Base-by-base conservation (phyloP, 805 yeast species). In the Helenozyma baotianmanensis region DNA sequence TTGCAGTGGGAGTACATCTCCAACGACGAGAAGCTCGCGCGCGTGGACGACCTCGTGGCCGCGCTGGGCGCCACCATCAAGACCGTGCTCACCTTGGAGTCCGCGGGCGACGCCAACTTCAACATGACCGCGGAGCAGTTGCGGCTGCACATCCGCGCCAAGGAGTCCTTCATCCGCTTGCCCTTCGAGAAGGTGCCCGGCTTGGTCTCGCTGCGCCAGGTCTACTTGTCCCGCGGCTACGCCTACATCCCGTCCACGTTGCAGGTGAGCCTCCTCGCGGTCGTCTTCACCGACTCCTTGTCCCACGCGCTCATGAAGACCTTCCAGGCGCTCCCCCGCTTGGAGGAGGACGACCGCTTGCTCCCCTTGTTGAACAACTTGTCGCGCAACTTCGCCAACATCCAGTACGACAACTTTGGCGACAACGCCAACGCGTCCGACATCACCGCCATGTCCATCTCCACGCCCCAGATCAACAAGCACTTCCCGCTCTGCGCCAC, bases 341-440 rank as follows among this genome's bases (percentile, higher is more conserved):
- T 90, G 35, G 96, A 88, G 51, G 97, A 90, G 62, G 96, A 88
- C 51, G 94, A 88, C 53, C 69, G 99, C 37, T 61, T 92, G 27
- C 62, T 88, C 32, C 97, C 97, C 1, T 77, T 92, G 18, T 66
- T 92, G 42, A 78, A 78, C 49, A 88, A 89, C 50, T 59, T 92
- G 29, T 77, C 94, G 0, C 71, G 75, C 19, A 64, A 64, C 45
- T 67, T 66, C 40, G 57, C 68, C 18, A 60, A 51, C 38, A 46
- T 63, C 36, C 67, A 65, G 42, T 83, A 82, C 49, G 74, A 82
- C 2, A 62, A 80, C 6, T 79, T 74, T 40, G 68, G 54, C 10
- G 60, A 47, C 27, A 47, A 50, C 15, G 57, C 51, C 28, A 48
- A 50, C 35, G 47, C 48, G 21, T 59, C 64, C 27, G 74, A 62